Conservation (phyloP, 257 asterid genomes). For the Petunia secreta region DNA sequence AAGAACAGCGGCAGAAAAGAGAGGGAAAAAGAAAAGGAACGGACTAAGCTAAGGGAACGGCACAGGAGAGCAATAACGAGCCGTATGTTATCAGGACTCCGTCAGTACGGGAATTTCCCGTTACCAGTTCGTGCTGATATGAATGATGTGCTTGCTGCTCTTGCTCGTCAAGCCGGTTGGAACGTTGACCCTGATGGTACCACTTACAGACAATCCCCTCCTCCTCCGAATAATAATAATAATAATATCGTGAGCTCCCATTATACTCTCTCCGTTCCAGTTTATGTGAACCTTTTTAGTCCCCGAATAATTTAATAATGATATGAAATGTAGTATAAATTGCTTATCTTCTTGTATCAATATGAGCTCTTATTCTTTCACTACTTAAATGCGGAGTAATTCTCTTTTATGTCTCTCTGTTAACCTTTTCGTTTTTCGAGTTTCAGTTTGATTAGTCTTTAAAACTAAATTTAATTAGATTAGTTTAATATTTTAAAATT, state of each 20-base stretch:
- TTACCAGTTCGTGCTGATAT: slow-evolving; percentile 78
- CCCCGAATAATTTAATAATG: too few relatives aligned
- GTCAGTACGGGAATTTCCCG: slow-evolving; percentile 74
- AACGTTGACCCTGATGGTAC: slow-evolving; percentile 68
- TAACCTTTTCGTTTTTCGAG: too few relatives aligned
- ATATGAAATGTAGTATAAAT: too few relatives aligned
- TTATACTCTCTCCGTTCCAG: background rate
- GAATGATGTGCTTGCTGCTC: slow-evolving; percentile 82
- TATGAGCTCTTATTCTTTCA: too few relatives aligned
- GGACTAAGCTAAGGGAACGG: slow-evolving; percentile 76
- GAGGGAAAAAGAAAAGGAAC: slow-evolving; percentile 76
- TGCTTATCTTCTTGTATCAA: too few relatives aligned
- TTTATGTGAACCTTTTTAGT: too few relatives aligned
- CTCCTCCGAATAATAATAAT: slow-evolving; percentile 40
- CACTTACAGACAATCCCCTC: slow-evolving; percentile 58
- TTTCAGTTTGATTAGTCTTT: too few relatives aligned
- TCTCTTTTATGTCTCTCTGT: too few relatives aligned
- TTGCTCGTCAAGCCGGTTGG: slow-evolving; percentile 81
- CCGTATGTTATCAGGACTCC: slow-evolving; percentile 76
- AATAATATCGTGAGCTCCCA: slow-evolving; percentile 47
- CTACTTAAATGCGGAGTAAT: too few relatives aligned
- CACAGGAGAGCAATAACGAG: slow-evolving; percentile 81
- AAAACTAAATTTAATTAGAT: too few relatives aligned
- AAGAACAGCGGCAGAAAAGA: slow-evolving; percentile 56
- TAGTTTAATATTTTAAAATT: too few relatives aligned